phyloP scores from a whole-genome alignment of 176 grass and related monocot species.

The Neostapfia colusana region DNA sequence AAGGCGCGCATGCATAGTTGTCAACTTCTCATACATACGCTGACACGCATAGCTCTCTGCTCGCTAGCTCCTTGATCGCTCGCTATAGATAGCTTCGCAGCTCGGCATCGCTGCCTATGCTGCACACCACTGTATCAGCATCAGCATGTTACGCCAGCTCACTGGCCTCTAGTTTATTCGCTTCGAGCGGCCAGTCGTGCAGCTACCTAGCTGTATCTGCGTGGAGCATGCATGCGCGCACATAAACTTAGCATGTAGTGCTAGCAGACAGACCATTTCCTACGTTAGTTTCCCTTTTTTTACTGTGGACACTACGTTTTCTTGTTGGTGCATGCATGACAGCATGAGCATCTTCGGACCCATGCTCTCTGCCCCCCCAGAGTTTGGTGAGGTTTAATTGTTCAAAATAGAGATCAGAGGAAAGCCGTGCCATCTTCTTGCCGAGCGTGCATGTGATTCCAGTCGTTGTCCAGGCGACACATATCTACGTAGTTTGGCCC shows the following conservation, averaged over 20 bases:
- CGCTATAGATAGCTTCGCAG: not conserved
- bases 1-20: not conserved
- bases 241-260: not conserved
- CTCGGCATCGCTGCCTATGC: not conserved
- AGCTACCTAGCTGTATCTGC: not conserved
- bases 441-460: too few species aligned
- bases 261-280: not conserved
- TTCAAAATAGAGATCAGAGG: too few species aligned
- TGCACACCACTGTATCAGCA: not conserved
- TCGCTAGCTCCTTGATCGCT: constrained; percentile 16
- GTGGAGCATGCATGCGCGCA: not conserved
- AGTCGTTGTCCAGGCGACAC: too few species aligned
- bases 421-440: too few species aligned
- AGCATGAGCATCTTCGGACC: not conserved
- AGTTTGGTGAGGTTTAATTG: too few species aligned
- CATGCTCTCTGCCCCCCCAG: too few species aligned
- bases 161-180: not conserved
- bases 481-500: too few species aligned
- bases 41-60: not conserved
- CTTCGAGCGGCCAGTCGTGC: not conserved
- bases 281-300: not conserved
- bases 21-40: not conserved
- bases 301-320: not conserved
- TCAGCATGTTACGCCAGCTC: not conserved
- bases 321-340: not conserved